Base-by-base conservation (phyloP, 2,329 filamentous ascomycete genomes). In the Ophiostoma sp. region DNA sequence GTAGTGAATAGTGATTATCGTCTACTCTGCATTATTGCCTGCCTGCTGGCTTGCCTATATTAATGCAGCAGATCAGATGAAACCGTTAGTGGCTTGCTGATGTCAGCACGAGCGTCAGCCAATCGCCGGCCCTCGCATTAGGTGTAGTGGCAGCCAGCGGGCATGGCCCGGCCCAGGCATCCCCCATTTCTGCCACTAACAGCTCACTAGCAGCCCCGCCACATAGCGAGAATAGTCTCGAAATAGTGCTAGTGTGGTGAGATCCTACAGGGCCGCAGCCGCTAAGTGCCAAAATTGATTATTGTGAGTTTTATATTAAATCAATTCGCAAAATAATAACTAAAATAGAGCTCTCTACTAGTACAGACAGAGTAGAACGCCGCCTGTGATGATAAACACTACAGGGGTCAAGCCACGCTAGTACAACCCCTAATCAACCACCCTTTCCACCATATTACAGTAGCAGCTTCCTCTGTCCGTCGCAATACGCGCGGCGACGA, bases 401-500 rank as follows among this genome's bases (percentile, higher is more conserved):
- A 60, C 10, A 33, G 54, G 54, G 54, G 54, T 13, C 2, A 6
- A 13, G 6, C 11, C 23, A 4, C 27, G 15, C 23, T 48, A 17
- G 15, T 17, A 48, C 15, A 57, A 8, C n/a, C 52, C 52, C 52
- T 13, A 57, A 65, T n/a, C 62, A 36, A n/a, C 62, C 62, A 13
- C 62, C 33, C 15, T 17, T 65, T 65, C 27, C 69, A 41, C 60
- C 10, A 11, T 20, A n/a, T 48, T 48, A 31, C 27, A 31, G 27
- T 3, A 23, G 17, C 62, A 65, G 33, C 62, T 17, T n/a, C n/a
- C 27, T 62, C 17, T 39, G 62, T 8, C 35, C 27, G 69, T 70
- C 69, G 69, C 69, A 41, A 67, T 48, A 68, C 69, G 66, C 69
- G 66, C 69, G 66, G 69, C 69, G 35, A 15, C 66, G 69, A 70